These are phyloP conservation scores for Chlamydomonas asymmetrica DNA, from an alignment of 139 green algal species.

Conservation along the genomic window DNA sequence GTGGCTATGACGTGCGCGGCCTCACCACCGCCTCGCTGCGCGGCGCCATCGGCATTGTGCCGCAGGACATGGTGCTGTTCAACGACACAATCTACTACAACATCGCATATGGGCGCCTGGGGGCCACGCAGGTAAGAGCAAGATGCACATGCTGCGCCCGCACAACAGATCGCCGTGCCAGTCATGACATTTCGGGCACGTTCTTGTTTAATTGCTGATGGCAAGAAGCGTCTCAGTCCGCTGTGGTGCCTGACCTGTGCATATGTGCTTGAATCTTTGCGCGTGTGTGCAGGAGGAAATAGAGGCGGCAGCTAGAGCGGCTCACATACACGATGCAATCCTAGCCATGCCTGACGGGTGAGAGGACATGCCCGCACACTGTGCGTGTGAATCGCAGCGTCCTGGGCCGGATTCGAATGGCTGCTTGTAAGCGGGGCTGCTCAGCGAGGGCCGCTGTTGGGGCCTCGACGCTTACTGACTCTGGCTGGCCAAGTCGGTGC, in stretches of 20 bases:
- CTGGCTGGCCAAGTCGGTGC: too few species aligned
- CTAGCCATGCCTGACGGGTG: slow-evolving; percentile 85
- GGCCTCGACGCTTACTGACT: too few species aligned
- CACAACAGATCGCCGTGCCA: too few species aligned
- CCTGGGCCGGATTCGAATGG: too few species aligned
- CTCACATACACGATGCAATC: slow-evolving; percentile 89
- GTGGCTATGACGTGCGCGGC: slow-evolving; percentile 64
- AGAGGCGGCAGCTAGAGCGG: slow-evolving; percentile 54
- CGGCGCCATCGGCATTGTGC: slow-evolving; percentile 55
- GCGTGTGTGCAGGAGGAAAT: slow-evolving; percentile 40
- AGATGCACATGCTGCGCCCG: too few species aligned
- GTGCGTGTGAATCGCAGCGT: not conserved
- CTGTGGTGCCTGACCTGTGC: too few species aligned
- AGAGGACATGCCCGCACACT: slow-evolving; percentile 64
- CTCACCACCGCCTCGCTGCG: slow-evolving; percentile 57
- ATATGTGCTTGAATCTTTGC: too few species aligned
- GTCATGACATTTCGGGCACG: too few species aligned
- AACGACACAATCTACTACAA: slow-evolving; percentile 96
- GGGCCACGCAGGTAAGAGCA: slow-evolving; percentile 60
- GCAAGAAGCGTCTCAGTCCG: too few species aligned
- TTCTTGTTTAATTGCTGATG: too few species aligned
- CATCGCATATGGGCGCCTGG: slow-evolving; percentile 80
- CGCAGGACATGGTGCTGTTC: slow-evolving; percentile 94
- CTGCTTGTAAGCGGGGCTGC: too few species aligned
- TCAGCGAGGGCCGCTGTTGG: too few species aligned